These are phyloP conservation scores for Fraxinus angustifolia DNA, from an alignment of 305 asterid species.

Conservation along the genomic window DNA sequence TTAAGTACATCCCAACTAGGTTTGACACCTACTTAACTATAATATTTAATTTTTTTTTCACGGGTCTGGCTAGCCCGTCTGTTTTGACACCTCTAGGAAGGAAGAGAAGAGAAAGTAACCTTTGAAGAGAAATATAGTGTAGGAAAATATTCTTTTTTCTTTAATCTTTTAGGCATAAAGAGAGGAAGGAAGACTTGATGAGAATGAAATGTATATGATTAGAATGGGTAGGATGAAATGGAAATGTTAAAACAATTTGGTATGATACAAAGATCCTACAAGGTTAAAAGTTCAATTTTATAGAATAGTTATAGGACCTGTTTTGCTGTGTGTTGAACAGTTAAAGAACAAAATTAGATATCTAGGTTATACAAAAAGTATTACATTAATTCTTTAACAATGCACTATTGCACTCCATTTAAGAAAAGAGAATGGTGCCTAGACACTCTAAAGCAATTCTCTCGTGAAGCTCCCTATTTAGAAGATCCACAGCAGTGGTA, in stretches of 20 bases:
- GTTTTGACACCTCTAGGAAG: background rate
- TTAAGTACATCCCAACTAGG: no score
- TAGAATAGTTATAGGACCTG: background rate
- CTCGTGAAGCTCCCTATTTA: background rate
- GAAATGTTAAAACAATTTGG: background rate
- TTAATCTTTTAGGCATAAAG: background rate
- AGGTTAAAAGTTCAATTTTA: background rate
- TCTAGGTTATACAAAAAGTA: background rate
- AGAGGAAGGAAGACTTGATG: background rate
- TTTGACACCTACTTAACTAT: no score
- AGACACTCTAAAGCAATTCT: background rate
- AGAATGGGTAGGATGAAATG: background rate
- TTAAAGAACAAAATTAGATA: background rate
- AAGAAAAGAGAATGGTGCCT: background rate
- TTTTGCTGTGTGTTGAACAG: background rate
- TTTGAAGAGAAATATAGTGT: background rate
- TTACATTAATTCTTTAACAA: background rate
- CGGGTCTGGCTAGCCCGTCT: no score
- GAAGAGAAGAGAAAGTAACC: constrained; percentile 14
- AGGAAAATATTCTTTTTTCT: background rate
- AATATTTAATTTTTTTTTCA: no score
- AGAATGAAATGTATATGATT: background rate
- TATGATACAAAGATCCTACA: background rate
- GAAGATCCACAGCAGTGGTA: background rate
- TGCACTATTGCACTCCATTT: background rate